Evolutionary conservation across 2,329 filamentous ascomycete genomes (phyloP), one percentile per base, ranked within the genome.

Genomic region (Shiraia bambusicola): DNA sequence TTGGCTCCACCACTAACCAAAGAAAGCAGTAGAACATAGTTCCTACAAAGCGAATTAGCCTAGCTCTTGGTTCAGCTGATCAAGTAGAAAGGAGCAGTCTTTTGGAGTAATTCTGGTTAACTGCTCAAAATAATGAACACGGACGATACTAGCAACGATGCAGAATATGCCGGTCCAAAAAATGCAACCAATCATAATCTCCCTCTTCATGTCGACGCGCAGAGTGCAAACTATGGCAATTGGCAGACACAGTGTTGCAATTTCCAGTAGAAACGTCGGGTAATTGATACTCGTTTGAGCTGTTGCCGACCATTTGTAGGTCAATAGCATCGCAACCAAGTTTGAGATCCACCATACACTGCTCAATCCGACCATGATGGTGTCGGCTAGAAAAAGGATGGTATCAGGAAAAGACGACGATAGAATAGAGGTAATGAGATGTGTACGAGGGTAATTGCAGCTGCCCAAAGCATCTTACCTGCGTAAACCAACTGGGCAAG

Each of bases 391-490:
- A 25, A 10, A 15, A 34, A 34, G 10, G 8, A 2, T 6, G 19
- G 19, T 5, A 26, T 13, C 3, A 19, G 32, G 22, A 34, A 34
- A 2, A 34, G 12, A 2, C 32, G 17, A 8, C 22, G 17, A 26
- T 34, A 34, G 22, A 34, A 34, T 12, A 25, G 11, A n/a, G 25
- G 22, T 10, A 34, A 26, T 10, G 17, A 9, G 17, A 34, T 9
- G 17, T 19, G 17, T n/a, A 34, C 32, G 17, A 34, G 15, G 10
- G 32, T 34, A 22, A 34, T 34, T 8, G 32, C 17, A 14, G 32
- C 32, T 16, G 32, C 32, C 32, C 32, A 34, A 8, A 34, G 22
- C 17, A 34, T 34, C 25, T 34, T 17, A n/a, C 32, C 22, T 19
- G 32, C 32, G n/a, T 26, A 34, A 16, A 34, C 22, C 8, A 34